Conservation (phyloP, 192 early-diverging fungal genomes). For the Podila epigama region DNA sequence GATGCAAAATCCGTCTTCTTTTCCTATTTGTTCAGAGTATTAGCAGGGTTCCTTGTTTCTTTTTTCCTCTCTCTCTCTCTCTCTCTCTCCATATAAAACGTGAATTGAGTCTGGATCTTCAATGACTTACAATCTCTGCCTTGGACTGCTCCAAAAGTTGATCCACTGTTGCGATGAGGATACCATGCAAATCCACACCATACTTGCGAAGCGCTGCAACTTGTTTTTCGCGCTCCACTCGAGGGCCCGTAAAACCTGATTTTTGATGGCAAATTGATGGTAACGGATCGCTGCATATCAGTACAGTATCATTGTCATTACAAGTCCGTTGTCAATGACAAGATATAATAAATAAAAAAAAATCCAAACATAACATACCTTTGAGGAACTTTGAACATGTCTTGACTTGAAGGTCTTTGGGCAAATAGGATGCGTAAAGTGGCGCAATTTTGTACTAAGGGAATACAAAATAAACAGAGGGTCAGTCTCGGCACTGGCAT, state of each 20-base stretch:
- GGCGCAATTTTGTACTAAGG: constrained; percentile 33
- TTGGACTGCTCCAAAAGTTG: constrained; percentile 14
- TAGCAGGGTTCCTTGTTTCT: no score
- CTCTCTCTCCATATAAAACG: no score
- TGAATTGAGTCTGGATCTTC: no score
- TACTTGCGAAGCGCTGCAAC: constrained; percentile 11
- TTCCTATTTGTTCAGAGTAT: not conserved
- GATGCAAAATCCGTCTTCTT: not conserved
- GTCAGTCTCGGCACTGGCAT: not conserved
- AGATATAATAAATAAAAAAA: constrained; percentile 1
- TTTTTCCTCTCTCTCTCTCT: no score
- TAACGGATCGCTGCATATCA: not conserved
- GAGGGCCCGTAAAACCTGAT: no score
- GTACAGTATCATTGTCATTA: not conserved
- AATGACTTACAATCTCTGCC: constrained; percentile 16
- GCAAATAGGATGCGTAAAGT: constrained; percentile 36
- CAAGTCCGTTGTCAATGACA: not conserved
- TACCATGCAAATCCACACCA: constrained; percentile 24
- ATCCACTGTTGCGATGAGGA: constrained; percentile 40
- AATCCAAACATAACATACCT: constrained; percentile 8
- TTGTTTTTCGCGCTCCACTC: constrained; percentile 24
- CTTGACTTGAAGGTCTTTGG: constrained; percentile 21
- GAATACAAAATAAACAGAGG: not conserved
- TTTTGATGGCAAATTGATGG: not conserved
- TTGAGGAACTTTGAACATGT: constrained; percentile 33